Evolutionary conservation across 169 alveolate genomes (phyloP), one percentile per base, ranked within the genome.

Genomic region (Cyclospora cayetanensis): DNA sequence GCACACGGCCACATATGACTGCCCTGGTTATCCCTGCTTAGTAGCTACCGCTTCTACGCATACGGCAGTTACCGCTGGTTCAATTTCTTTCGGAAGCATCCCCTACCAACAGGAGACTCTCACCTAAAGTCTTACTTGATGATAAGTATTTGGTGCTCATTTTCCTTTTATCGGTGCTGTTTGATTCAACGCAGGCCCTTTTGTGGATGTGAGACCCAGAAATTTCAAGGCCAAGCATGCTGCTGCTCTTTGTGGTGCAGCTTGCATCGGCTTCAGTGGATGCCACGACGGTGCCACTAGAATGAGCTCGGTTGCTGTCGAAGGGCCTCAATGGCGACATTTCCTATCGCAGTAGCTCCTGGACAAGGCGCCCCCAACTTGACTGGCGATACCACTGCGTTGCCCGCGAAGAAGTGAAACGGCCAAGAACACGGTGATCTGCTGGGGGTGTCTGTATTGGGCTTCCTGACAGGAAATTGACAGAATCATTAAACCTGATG

Each of bases 311-410:
- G 43, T 34, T 79, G 50, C 52, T 25, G 25, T 39, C 52, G 37
- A 34, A 52, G 50, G 52, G 22, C 37, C n/a, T 50, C 37, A 79
- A 18, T 7, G 52, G 37, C 74, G 39, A 72, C 74, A 31, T 68
- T n/a, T 31, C 42, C 35, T 31, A 72, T 20, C 31, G 46, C 77
- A 12, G 77, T 34, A 46, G 68, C 46, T n/a, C 43, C 22, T 77
- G 68, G 35, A 79, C 89, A 1, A 50, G 89, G 52, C 53, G 27
- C 34, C 72, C 74, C 89, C 74, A 79, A 25, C 34, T 79, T 72
- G 74, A 79, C 1, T 29, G 89, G 12, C 55, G 72, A 52, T 43
- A 52, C 89, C 89, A 79, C 34, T 31, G 89, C 31, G 18, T 18
- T 46, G 74, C 89, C 2, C 25, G 34, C n/a, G 72, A 79, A 5